These are phyloP conservation scores for Lotmaria passim DNA, from an alignment of 208 protist species.

Conservation along the genomic window DNA sequence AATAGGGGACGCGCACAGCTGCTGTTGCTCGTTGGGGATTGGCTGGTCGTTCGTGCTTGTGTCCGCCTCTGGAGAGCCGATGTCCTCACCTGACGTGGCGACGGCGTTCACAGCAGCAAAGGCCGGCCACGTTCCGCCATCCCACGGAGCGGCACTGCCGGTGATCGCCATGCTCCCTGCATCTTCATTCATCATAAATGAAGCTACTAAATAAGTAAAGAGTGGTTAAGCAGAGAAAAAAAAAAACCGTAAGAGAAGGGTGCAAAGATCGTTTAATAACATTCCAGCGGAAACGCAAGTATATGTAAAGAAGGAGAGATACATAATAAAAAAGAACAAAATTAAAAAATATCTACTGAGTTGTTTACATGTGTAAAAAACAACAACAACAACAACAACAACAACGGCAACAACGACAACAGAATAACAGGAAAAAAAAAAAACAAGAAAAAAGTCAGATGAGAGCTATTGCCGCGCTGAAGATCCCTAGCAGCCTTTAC, in stretches of 20 bases:
- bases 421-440: background rate
- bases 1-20: background rate
- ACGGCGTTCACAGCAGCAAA: background rate
- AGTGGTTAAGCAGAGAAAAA: background rate
- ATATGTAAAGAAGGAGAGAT: too few relatives aligned
- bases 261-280: too few relatives aligned
- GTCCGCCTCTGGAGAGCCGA: too few relatives aligned
- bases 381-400: too few relatives aligned
- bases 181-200: background rate
- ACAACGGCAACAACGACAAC: slow-evolving; percentile 4
- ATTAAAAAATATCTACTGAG: too few relatives aligned
- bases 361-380: too few relatives aligned
- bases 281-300: too few relatives aligned
- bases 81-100: background rate
- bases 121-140: background rate
- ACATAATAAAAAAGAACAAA: too few relatives aligned
- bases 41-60: too few relatives aligned
- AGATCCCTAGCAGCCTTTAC: too few relatives aligned
- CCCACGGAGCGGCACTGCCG: background rate
- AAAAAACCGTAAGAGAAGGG: too few relatives aligned
- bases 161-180: slow-evolving; percentile 1
- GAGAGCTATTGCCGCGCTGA: too few relatives aligned
- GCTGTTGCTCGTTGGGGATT: background rate
- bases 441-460: background rate
- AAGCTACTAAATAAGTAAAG: background rate